Percentiles rank a stretch among this genome's conserved stretches.
Evolutionary conservation across 495 filamentous ascomycete genomes (phyloP).

Genomic region (Xylaria nigripes): DNA sequence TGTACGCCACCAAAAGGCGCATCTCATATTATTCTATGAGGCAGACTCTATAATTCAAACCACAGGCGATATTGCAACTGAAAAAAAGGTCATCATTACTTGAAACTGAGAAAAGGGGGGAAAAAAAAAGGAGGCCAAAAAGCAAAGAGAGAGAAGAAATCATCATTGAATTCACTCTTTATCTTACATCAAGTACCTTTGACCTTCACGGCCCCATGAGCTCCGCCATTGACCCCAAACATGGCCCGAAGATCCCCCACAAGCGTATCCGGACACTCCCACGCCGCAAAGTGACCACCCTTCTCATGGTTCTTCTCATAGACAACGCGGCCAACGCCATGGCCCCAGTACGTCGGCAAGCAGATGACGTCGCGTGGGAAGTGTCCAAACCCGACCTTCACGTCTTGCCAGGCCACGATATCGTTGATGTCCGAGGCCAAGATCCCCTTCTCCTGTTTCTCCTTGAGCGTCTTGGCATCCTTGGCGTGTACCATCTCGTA

Average conservation of each 20-base stretch:
- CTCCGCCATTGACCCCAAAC: conserved; percentile 34
- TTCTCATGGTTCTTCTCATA: conserved; percentile 42
- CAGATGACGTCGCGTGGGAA: conserved; percentile 47
- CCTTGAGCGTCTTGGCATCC: not conserved
- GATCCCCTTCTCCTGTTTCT: conserved; percentile 4
- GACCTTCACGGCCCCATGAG: conserved; percentile 7
- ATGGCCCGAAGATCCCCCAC: conserved; percentile 48
- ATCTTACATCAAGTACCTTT: not conserved
- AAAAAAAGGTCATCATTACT: no score
- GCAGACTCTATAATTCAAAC: no score
- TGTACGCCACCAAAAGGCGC: no score
- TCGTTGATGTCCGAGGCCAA: not conserved
- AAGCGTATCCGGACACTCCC: conserved; percentile 48
- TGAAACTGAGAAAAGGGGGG: no score
- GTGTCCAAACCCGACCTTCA: conserved; percentile 45
- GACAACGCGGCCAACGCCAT: conserved; percentile 46
- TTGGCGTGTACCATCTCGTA: conserved; percentile 35
- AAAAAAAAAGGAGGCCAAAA: not conserved
- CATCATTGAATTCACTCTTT: no score
- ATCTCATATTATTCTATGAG: no score
- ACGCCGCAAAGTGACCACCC: conserved; percentile 60
- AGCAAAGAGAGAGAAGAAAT: not conserved
- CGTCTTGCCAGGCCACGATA: conserved; percentile 23
- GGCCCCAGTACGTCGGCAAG: conserved; percentile 44
- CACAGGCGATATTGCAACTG: no score